Evolutionary conservation across 495 filamentous ascomycete genomes (phyloP), one percentile per base, ranked within the genome.

Genomic region (Hypoxylon crocopeplum): DNA sequence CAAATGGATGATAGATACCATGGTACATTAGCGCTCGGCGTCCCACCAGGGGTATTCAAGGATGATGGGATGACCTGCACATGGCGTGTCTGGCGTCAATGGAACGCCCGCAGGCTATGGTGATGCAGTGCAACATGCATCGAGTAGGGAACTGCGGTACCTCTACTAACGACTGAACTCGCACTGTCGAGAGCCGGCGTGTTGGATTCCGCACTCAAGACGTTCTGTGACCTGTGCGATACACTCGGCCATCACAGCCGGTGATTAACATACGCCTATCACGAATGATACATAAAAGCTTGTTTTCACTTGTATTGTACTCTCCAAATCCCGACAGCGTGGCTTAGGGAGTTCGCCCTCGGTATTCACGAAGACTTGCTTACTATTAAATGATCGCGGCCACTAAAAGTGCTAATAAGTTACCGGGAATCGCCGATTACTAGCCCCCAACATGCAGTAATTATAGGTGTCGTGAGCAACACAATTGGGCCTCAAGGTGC

Each of bases 41-140:
- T 50, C 33, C 44, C 45, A 30, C 45, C 4, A 56, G 50, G 49
- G 61, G 39, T 40, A 20, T 8, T 45, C 33, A 41, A 39, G 59
- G 59, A 51, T 61, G 44, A 24, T 51, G 34, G 42, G 49, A 62
- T 62, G 58, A 58, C 55, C 61, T 59, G 61, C 61, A 58, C 61
- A 55, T 59, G 50, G 61, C 55, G 61, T 58, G 61, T 64, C 55
- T 59, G 48, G 55, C 50, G 55, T 59, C 60, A 54, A 58, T 64
- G 54, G 60, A 64, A 64, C 50, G 45, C 42, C 48, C 51, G 54
- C 60, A 50, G 49, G 37, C 30, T 56, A 48, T 53, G 30, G 36
- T 49, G 49, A 51, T 49, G 54, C 54, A 36, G 48, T 59, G 55
- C 59, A 50, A 63, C 59, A 62, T 51, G 21, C 36, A 46, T 55